Evolutionary conservation across 2,329 filamentous ascomycete genomes (phyloP).

Genomic region (Claviceps fusiformis): DNA sequence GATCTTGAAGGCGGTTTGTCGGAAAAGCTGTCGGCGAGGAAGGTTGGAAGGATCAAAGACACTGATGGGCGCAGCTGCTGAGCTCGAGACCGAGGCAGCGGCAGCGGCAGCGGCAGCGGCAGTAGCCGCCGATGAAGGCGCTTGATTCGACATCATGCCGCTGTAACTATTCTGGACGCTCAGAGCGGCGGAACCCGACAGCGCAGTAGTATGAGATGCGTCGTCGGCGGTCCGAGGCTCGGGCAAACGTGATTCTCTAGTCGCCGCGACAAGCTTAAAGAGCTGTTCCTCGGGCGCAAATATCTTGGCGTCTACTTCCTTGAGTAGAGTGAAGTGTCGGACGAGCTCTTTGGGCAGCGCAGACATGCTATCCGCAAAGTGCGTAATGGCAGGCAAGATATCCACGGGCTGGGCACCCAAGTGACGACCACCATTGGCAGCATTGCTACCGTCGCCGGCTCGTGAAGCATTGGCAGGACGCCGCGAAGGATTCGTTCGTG

Average conservation of each 20-base stretch:
- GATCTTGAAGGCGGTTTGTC: slow-evolving; percentile 63
- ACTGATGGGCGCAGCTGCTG: slow-evolving; percentile 20
- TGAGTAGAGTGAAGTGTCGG: slow-evolving; percentile 86
- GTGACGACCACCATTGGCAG: slow-evolving; percentile 28
- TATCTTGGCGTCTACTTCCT: slow-evolving; percentile 96
- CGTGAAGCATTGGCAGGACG: slow-evolving; percentile 34
- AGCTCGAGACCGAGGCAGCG: slow-evolving; percentile 26
- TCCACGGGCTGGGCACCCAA: slow-evolving; percentile 47
- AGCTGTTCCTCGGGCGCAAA: slow-evolving; percentile 77
- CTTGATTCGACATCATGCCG: slow-evolving; percentile 23
- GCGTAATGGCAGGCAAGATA: slow-evolving; percentile 52
- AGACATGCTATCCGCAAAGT: slow-evolving; percentile 83
- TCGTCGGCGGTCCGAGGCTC: slow-evolving; percentile 32
- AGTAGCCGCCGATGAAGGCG: slow-evolving; percentile 20
- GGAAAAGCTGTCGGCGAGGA: slow-evolving; percentile 59
- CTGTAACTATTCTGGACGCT: slow-evolving; percentile 36
- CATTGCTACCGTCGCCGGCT: slow-evolving; percentile 29
- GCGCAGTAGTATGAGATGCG: slow-evolving; percentile 24
- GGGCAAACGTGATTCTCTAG: slow-evolving; percentile 37
- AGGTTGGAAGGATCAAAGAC: slow-evolving; percentile 45
- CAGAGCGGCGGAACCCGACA: slow-evolving; percentile 31
- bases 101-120: background rate
- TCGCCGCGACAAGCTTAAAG: slow-evolving; percentile 57
- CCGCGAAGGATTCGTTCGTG: slow-evolving; percentile 50
- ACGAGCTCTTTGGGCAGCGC: slow-evolving; percentile 91